Conservation (phyloP, 768 basidiomycete genomes). For the Mycena sanguinolenta region DNA sequence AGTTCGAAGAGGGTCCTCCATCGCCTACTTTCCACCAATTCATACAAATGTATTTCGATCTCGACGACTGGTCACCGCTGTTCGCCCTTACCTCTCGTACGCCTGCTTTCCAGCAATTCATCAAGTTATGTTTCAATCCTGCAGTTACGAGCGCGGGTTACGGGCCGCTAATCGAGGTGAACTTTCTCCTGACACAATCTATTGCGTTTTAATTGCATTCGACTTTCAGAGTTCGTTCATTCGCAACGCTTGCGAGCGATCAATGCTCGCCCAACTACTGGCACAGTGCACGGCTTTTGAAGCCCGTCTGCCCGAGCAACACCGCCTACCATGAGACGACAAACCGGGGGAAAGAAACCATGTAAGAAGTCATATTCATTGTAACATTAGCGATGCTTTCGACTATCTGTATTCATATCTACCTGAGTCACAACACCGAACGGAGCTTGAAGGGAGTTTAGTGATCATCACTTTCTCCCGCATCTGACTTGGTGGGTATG, state of each 20-base stretch:
- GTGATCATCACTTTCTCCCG: no score
- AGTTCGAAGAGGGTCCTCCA: neutral
- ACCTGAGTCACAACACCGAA: no score
- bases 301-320: neutral
- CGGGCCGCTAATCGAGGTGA: slow-evolving; percentile 48
- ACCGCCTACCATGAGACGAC: neutral
- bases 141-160: slow-evolving; percentile 44
- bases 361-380: no score
- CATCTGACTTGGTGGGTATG: no score
- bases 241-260: slow-evolving; percentile 56
- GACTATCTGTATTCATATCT: no score
- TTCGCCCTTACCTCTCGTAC: slow-evolving; percentile 56
- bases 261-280: slow-evolving; percentile 55
- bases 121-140: slow-evolving; percentile 58
- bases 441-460: no score
- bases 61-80: slow-evolving; percentile 43
- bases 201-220: neutral
- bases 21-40: slow-evolving; percentile 30
- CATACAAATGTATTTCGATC: slow-evolving; percentile 43
- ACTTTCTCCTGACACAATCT: neutral
- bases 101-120: slow-evolving; percentile 43
- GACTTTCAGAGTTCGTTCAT: slow-evolving; percentile 60
- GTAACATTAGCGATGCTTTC: no score
- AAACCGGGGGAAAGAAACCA: no score
- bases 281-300: slow-evolving; percentile 50